Percentiles rank a stretch among this genome's conserved stretches.
phyloP scores from a whole-genome alignment of 352 stramenopile species.

The Aphanomyces astaci region DNA sequence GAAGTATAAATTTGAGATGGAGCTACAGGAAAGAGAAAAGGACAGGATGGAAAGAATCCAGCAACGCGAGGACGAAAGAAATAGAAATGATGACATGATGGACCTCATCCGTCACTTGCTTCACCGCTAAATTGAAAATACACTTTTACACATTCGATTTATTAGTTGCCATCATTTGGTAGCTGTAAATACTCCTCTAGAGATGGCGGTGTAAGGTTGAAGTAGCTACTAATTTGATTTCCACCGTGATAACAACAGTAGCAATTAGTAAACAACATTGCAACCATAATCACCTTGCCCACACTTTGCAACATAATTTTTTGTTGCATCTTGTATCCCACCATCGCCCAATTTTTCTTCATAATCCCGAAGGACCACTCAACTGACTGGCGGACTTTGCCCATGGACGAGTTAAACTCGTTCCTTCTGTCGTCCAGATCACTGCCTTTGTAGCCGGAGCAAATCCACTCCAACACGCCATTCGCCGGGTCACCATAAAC shows the following conservation, averaged over 20 bases:
- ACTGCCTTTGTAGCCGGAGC: conserved; percentile 18
- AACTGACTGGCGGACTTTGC: conserved; percentile 16
- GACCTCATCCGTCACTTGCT: not conserved
- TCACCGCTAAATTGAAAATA: not conserved
- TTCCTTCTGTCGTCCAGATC: not conserved
- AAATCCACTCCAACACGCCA: conserved; percentile 10
- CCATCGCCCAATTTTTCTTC: conserved; percentile 22
- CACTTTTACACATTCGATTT: too few relatives aligned
- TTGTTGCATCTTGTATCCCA: conserved; percentile 22
- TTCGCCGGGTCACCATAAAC: conserved; percentile 24
- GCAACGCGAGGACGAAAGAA: not conserved
- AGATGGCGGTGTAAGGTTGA: not conserved
- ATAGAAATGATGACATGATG: not conserved
- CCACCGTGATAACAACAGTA: not conserved
- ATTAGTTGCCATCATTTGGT: too few relatives aligned
- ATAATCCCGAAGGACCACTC: conserved; percentile 24
- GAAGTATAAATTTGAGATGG: too few relatives aligned
- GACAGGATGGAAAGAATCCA: not conserved
- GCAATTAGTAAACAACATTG: conserved; percentile 6
- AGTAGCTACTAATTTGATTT: not conserved
- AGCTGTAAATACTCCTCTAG: conserved; percentile 1
- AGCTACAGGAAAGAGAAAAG: not conserved
- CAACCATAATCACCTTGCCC: not conserved
- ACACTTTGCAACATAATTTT: conserved; percentile 1
- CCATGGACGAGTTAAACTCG: conserved; percentile 24